phyloP scores from a whole-genome alignment of 768 basidiomycete species.

The Obba rivulosa region DNA sequence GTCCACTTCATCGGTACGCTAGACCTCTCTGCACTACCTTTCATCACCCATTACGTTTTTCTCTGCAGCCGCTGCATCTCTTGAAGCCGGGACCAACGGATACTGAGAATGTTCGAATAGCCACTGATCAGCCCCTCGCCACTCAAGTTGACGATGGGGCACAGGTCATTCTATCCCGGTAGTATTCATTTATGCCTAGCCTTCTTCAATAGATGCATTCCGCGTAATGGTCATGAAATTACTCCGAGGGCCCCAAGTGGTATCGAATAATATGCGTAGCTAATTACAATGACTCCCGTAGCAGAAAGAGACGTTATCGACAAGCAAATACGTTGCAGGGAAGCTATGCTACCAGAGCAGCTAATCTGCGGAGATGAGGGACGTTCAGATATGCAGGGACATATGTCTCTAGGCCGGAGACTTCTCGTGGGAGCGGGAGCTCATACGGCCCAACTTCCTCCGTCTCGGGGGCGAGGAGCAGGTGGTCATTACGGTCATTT shows the following conservation, averaged over 20 bases:
- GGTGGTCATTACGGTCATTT: conserved; percentile 94
- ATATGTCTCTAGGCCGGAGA: conserved; percentile 94
- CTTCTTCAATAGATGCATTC: neutral
- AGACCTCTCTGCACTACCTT: neutral
- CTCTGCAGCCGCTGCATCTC: conserved; percentile 38
- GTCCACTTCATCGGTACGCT: neutral
- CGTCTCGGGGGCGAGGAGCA: conserved; percentile 91
- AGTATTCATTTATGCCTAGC: conserved; percentile 2
- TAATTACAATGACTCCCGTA: conserved; percentile 9
- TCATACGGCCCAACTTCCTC: conserved; percentile 98
- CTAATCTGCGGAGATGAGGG: conserved; percentile 81
- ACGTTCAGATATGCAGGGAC: conserved; percentile 90
- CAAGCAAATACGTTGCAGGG: conserved; percentile 11
- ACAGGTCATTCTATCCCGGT: conserved; percentile 8
- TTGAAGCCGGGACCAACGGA: conserved; percentile 22
- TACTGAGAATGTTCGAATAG: conserved; percentile 26
- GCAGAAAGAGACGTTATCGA: conserved; percentile 10
- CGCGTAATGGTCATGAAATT: neutral
- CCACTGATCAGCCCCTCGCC: conserved; percentile 43
- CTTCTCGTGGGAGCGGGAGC: conserved; percentile 88
- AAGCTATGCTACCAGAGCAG: conserved; percentile 72
- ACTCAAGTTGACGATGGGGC: conserved; percentile 54
- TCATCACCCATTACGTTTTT: neutral
- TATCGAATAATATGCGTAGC: neutral
- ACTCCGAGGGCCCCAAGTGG: neutral